Conservation (phyloP, 345 rosid species). For the Raphanus sativus region DNA sequence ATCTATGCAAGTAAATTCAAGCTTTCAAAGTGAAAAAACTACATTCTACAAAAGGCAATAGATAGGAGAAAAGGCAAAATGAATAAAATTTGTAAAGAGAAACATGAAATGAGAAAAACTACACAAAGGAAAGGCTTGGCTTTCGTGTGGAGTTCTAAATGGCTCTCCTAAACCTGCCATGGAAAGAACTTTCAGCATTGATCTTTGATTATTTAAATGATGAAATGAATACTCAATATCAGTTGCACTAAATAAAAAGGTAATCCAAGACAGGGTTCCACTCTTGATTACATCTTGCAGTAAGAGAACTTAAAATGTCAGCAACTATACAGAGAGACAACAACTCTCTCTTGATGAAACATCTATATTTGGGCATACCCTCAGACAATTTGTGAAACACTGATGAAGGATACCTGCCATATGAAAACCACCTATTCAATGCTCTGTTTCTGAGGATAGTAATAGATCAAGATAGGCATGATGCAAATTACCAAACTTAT, state of each 20-base stretch:
- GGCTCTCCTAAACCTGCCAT: neutral
- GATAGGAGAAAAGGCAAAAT: neutral
- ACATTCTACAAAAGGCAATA: neutral
- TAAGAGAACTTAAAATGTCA: neutral
- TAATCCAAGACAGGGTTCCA: neutral
- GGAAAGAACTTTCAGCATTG: neutral
- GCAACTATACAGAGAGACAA: neutral
- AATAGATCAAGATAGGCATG: neutral
- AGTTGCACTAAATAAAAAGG: neutral
- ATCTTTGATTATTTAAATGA: neutral
- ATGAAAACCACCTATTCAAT: slow-evolving; percentile 2
- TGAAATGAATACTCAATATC: neutral
- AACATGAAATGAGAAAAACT: slow-evolving; percentile 1
- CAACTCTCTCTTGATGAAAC: neutral
- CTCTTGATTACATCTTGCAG: slow-evolving; percentile 13
- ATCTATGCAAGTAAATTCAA: neutral
- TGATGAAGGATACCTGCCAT: slow-evolving; percentile 21
- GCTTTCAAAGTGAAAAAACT: neutral
- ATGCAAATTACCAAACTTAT: neutral
- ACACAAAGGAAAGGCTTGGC: neutral
- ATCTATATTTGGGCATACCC: neutral
- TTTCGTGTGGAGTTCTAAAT: neutral
- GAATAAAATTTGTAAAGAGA: neutral
- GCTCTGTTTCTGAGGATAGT: neutral
- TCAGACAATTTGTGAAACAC: slow-evolving; percentile 6